Conservation (phyloP, 345 rosid species). For the Pelargonium nanum region DNA sequence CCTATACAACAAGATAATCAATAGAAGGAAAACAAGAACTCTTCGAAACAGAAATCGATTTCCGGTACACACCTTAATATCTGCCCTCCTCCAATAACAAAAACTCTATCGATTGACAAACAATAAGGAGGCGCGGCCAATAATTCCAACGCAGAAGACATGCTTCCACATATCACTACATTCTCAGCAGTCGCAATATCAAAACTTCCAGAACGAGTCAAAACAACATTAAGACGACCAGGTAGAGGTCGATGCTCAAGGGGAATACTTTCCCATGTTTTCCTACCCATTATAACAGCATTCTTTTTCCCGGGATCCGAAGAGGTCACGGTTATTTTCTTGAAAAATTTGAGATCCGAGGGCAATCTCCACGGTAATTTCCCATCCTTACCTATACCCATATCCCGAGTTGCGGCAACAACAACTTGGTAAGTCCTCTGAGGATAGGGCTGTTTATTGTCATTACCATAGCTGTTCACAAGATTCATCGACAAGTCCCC, state of each 20-base stretch:
- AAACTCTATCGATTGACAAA: conserved; percentile 84
- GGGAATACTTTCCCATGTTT: conserved; percentile 93
- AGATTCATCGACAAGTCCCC: conserved; percentile 23
- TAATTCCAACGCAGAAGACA: conserved; percentile 64
- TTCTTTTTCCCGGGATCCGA: conserved; percentile 64
- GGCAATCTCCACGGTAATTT: conserved; percentile 80
- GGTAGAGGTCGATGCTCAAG: conserved; percentile 51
- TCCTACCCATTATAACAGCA: conserved; percentile 89
- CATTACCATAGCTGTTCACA: conserved; percentile 32
- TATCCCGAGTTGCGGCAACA: conserved; percentile 75
- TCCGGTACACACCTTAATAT: conserved; percentile 45
- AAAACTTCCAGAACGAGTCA: conserved; percentile 80
- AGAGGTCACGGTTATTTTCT: conserved; percentile 53
- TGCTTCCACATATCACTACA: conserved; percentile 76
- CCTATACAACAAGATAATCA: conserved; percentile 31
- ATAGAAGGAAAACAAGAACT: neutral
- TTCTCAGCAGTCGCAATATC: conserved; percentile 86
- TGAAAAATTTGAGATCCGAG: conserved; percentile 77
- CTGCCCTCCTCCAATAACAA: conserved; percentile 84
- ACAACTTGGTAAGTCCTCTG: conserved; percentile 71
- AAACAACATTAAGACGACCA: conserved; percentile 90
- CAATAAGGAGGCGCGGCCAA: conserved; percentile 72
- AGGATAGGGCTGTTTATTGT: conserved; percentile 25
- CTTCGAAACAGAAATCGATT: neutral
- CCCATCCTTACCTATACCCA: conserved; percentile 92